Evolutionary conservation across 2,329 filamentous ascomycete species (phyloP), one percentile per base, ranked within the genome.

Genomic region (Alternaria novae-zelandiae): DNA sequence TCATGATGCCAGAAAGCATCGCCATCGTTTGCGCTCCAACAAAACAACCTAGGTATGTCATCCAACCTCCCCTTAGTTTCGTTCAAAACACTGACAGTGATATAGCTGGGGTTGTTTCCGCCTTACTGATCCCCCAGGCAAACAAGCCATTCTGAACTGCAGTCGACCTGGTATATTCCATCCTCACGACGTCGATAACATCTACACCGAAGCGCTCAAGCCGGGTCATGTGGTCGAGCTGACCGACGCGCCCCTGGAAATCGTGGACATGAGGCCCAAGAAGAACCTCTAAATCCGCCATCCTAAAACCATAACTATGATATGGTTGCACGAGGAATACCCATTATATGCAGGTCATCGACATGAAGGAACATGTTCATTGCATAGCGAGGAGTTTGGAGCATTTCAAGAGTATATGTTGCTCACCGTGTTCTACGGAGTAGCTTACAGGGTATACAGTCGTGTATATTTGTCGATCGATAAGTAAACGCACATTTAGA

Each of bases 1-100:
- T 96, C 63, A 97, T 97, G 93, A 88, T 98, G 81, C 91, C 94
- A 1, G 96, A 99, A 83, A 96, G 93, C 72, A 94, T 99, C 66
- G 96, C 96, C 5, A 97, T 99, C 73, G 96, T 99, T 43, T 99
- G 96, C 81, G 93, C 96, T 6, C 96, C 96, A 0, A 91, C 87
- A 60, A 93, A 91, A 73, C 84, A 86, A 36, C 92, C 91, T 47
- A 91, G 89, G 88, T 94, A 83, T 83, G 89, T 86, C 50, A n/a
- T 15, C 13, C n/a, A 17, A 5, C 8, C 10, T 12, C 23, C n/a
- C 30, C 13, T 21, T 53, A 4, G 2, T 10, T 9, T 30, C 30
- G 12, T 17, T 41, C 2, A 4, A 30, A 15, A 47, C 61, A 36
- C 62, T 62, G 26, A 63, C 17, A 9, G 43, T 43, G 9, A 23